Conservation (phyloP, 78 protist genomes). For the Creolimax fragrantissima region DNA sequence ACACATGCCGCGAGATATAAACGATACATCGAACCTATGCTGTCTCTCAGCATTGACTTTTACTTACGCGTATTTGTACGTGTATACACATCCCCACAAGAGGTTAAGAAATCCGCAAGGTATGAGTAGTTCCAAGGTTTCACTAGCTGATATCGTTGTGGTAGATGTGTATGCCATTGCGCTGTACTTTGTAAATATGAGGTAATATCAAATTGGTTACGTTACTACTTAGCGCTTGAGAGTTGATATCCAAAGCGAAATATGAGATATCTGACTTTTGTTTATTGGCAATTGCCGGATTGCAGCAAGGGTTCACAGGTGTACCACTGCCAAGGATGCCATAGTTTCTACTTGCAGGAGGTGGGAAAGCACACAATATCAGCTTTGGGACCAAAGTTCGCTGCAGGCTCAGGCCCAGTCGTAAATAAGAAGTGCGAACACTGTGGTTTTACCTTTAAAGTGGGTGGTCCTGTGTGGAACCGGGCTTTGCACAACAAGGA, state of each 20-base stretch:
- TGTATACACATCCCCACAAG: conserved; percentile 35
- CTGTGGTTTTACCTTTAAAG: background rate
- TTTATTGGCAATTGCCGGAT: background rate
- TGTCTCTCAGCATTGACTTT: conserved; percentile 82
- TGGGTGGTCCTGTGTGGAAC: conserved; percentile 88
- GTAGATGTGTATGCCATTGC: background rate
- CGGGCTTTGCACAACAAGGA: conserved; percentile 57
- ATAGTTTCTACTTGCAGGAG: conserved; percentile 52
- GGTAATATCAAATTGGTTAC: background rate
- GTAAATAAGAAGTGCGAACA: background rate
- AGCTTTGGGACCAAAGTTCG: background rate
- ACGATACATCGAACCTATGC: conserved; percentile 66
- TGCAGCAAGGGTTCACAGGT: conserved; percentile 27
- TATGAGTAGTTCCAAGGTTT: background rate
- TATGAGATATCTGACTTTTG: conserved; percentile 8
- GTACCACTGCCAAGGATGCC: conserved; percentile 74
- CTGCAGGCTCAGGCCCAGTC: background rate
- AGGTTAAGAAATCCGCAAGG: conserved; percentile 33
- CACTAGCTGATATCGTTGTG: background rate
- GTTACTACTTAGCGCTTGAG: background rate
- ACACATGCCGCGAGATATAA: conserved; percentile 59
- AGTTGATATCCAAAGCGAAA: background rate
- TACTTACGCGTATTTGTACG: conserved; percentile 94
- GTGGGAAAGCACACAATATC: conserved; percentile 22
- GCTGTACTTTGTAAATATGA: background rate